A percentile compares a stretch with the other conserved stretches of the same genome.
Evolutionary conservation across 345 rosid genomes (phyloP).

Genomic region (Eucalyptus tenuipes): DNA sequence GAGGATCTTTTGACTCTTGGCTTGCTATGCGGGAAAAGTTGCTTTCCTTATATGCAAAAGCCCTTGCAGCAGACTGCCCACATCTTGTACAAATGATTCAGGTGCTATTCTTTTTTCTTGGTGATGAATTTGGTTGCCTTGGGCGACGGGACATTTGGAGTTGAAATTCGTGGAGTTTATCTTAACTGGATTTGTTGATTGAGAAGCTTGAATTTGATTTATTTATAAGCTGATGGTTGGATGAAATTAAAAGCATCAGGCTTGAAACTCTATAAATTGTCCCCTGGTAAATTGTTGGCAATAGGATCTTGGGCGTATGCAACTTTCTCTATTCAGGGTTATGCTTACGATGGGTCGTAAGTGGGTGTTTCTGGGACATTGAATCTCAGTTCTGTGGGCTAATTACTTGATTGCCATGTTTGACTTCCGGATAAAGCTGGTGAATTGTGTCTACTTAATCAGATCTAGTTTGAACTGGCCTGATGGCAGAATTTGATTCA

Average conservation of each 20-base stretch:
- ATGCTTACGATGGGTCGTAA: not conserved
- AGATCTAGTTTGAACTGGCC: not conserved
- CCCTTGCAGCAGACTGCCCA: constrained; percentile 58
- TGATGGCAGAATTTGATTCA: not conserved
- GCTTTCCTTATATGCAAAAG: constrained; percentile 52
- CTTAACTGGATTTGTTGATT: not conserved
- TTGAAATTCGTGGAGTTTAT: not conserved
- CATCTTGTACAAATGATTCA: constrained; percentile 62
- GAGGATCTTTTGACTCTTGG: constrained; percentile 50
- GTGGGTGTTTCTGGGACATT: not conserved
- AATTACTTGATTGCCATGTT: not conserved
- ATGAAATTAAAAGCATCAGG: not conserved
- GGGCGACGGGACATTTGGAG: not conserved
- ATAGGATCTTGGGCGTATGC: not conserved
- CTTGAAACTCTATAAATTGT: not conserved
- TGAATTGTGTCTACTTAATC: not conserved
- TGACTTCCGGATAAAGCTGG: not conserved
- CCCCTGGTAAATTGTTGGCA: not conserved
- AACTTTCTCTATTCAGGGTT: not conserved
- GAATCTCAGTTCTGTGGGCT: not conserved
- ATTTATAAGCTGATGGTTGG: not conserved
- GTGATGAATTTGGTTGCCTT: not conserved
- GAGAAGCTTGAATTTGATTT: not conserved
- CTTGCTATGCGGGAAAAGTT: constrained; percentile 41
- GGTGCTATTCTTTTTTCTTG: constrained; percentile 19